Percentiles rank a stretch among this genome's conserved stretches.
phyloP scores from a whole-genome alignment of 2,329 filamentous ascomycete genomes.

The Sporothrix pseudoabietina region DNA sequence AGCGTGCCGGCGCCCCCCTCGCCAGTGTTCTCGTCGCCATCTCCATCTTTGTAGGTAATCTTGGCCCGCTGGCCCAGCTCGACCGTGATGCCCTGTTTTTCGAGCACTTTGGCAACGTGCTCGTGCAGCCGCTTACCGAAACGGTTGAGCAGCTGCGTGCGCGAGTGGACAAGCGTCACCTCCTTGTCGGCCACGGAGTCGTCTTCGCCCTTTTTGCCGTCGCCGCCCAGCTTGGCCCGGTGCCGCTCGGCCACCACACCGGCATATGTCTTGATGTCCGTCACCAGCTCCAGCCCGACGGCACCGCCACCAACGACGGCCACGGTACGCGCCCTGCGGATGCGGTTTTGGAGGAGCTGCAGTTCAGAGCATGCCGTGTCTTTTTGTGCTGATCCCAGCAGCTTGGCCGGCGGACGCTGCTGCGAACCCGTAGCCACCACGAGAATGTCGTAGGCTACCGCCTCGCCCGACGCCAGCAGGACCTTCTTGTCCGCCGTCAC shows the following conservation, averaged over 20 bases:
- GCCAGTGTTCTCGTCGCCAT: constrained; percentile 15
- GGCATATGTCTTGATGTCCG: constrained; percentile 54
- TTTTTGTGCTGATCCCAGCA: constrained; percentile 50
- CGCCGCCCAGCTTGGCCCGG: constrained; percentile 29
- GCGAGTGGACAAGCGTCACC: constrained; percentile 61
- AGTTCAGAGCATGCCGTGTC: constrained; percentile 48
- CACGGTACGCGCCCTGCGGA: constrained; percentile 48
- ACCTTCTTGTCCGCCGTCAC: neutral
- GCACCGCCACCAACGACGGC: constrained; percentile 62
- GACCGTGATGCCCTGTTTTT: constrained; percentile 52
- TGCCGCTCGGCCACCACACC: neutral
- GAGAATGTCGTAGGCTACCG: constrained; percentile 57
- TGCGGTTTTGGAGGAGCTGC: constrained; percentile 49
- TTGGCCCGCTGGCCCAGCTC: constrained; percentile 56
- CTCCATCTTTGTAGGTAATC: constrained; percentile 42
- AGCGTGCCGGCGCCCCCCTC: constrained; percentile 47
- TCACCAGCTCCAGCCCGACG: constrained; percentile 63
- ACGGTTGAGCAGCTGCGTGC: constrained; percentile 49
- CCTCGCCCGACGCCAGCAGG: constrained; percentile 37
- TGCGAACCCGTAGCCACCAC: constrained; percentile 61
- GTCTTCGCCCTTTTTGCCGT: constrained; percentile 45
- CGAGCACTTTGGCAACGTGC: constrained; percentile 46
- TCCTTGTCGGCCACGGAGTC: constrained; percentile 51
- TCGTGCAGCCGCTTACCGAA: constrained; percentile 42
- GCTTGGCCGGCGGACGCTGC: constrained; percentile 50